Percentiles rank a stretch among this genome's conserved stretches.
These are phyloP conservation scores for Hanseniaspora hatyaiensis DNA, from an alignment of 805 yeast genomes.

Conservation along the genomic window DNA sequence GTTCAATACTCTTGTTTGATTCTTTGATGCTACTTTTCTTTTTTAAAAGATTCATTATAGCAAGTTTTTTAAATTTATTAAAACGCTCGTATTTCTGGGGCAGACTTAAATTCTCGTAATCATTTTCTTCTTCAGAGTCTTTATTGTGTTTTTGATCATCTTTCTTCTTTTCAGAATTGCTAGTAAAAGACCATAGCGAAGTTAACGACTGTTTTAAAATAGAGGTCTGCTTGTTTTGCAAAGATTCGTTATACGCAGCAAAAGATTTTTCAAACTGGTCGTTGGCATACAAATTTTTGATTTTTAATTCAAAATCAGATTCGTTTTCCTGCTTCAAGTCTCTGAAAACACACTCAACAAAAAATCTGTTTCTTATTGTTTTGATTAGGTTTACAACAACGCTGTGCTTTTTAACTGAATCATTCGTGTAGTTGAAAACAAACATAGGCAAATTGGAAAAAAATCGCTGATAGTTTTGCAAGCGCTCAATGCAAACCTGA, in stretches of 20 bases:
- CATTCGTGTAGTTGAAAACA: slow-evolving; percentile 12
- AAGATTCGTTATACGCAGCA: neutral
- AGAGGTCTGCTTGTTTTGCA: slow-evolving; percentile 10
- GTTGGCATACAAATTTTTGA: neutral
- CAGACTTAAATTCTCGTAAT: neutral
- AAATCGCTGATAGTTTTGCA: neutral
- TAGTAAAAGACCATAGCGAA: neutral
- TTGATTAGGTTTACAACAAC: slow-evolving; percentile 5
- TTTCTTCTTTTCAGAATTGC: neutral
- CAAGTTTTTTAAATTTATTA: slow-evolving; percentile 7
- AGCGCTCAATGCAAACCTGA: neutral
- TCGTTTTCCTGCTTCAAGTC: neutral
- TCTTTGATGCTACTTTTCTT: neutral
- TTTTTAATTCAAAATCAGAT: neutral
- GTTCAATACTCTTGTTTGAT: slow-evolving; percentile 3
- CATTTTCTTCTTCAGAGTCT: neutral
- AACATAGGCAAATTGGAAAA: slow-evolving; percentile 4
- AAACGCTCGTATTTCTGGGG: slow-evolving; percentile 7
- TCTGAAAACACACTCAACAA: slow-evolving; percentile 5
- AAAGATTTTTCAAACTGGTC: slow-evolving; percentile 2
- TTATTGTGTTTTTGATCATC: neutral
- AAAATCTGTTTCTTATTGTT: slow-evolving; percentile 8
- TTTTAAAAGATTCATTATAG: slow-evolving; percentile 1
- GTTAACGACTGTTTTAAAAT: neutral
- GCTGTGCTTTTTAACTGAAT: slow-evolving; percentile 13